A percentile compares a stretch with the other conserved stretches of the same genome.
phyloP scores from a whole-genome alignment of 1,284 basidiomycete species.

The Microbotryum scabiosae region DNA sequence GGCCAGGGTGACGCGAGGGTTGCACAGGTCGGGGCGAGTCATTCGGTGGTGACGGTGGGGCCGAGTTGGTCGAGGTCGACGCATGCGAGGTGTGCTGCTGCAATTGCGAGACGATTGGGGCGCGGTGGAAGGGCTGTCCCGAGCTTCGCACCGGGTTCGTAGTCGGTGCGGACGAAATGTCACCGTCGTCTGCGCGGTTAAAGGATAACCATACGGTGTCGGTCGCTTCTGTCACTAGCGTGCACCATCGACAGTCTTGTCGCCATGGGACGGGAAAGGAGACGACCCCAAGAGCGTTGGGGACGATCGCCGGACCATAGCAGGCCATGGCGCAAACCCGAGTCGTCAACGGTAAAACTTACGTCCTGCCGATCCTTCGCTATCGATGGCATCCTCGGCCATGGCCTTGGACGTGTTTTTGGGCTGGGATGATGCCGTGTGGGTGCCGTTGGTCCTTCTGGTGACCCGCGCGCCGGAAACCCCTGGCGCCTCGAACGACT shows the following conservation, averaged over 20 bases:
- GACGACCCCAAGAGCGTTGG: too few species aligned
- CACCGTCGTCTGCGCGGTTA: conserved; percentile 28
- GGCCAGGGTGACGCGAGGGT: not conserved
- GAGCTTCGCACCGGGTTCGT: conserved; percentile 1
- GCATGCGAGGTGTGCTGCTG: conserved; percentile 8
- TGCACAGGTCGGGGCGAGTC: not conserved
- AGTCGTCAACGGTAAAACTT: not conserved
- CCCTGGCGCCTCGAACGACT: not conserved
- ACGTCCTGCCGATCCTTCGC: conserved; percentile 22
- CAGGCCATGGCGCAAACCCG: not conserved
- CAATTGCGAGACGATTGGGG: conserved; percentile 4
- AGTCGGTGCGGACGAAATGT: conserved; percentile 29
- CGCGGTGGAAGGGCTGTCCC: conserved; percentile 4
- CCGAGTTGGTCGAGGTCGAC: conserved; percentile 6
- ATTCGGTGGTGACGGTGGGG: not conserved
- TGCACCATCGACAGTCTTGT: too few species aligned
- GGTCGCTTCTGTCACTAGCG: too few species aligned
- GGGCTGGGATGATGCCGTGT: too few species aligned
- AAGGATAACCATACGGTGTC: too few species aligned
- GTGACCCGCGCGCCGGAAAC: not conserved
- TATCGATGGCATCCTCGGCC: not conserved
- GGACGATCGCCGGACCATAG: too few species aligned
- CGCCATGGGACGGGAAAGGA: too few species aligned
- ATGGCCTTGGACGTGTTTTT: too few species aligned
- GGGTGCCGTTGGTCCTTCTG: not conserved